Percentiles rank a stretch among this genome's conserved stretches.
Conservation (phyloP, 208 protist species). For the Crithidia sp. region DNA sequence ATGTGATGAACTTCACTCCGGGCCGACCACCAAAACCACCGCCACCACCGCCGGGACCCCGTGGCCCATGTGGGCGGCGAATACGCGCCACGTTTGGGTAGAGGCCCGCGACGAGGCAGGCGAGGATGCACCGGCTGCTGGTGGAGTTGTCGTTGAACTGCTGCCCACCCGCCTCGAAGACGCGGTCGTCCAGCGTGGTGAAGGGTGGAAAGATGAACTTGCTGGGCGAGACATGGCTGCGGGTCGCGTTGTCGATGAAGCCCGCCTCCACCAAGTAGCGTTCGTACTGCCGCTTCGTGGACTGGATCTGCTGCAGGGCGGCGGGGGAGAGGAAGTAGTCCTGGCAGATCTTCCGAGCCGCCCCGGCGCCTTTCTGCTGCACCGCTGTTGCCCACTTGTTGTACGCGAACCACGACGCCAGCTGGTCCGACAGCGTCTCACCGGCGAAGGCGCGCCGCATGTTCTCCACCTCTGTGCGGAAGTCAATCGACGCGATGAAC, state of each 20-base stretch:
- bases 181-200: slow-evolving; percentile 66
- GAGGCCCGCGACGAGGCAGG: slow-evolving; percentile 93
- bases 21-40: slow-evolving; percentile 12
- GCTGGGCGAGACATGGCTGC: slow-evolving; percentile 21
- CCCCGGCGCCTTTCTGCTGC: slow-evolving; percentile 47
- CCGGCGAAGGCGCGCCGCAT: slow-evolving; percentile 77
- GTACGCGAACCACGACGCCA: slow-evolving; percentile 91
- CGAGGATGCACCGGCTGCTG: slow-evolving; percentile 87
- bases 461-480: slow-evolving; percentile 83
- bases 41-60: slow-evolving; percentile 1
- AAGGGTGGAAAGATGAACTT: slow-evolving; percentile 74
- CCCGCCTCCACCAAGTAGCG: slow-evolving; percentile 90
- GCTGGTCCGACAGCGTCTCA: slow-evolving; percentile 87
- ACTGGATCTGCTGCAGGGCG: slow-evolving; percentile 87
- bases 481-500: slow-evolving; percentile 92
- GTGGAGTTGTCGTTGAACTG: slow-evolving; percentile 86
- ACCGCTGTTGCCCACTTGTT: slow-evolving; percentile 65
- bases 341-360: slow-evolving; percentile 73
- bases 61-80: slow-evolving; percentile 34
- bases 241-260: slow-evolving; percentile 71
- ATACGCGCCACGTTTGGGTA: slow-evolving; percentile 94
- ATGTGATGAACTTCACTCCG: slow-evolving; percentile 49
- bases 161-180: slow-evolving; percentile 86
- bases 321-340: slow-evolving; percentile 82
- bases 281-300: slow-evolving; percentile 93